Conservation (phyloP, 78 protist genomes). For the Dictyostelium firmibasis region DNA sequence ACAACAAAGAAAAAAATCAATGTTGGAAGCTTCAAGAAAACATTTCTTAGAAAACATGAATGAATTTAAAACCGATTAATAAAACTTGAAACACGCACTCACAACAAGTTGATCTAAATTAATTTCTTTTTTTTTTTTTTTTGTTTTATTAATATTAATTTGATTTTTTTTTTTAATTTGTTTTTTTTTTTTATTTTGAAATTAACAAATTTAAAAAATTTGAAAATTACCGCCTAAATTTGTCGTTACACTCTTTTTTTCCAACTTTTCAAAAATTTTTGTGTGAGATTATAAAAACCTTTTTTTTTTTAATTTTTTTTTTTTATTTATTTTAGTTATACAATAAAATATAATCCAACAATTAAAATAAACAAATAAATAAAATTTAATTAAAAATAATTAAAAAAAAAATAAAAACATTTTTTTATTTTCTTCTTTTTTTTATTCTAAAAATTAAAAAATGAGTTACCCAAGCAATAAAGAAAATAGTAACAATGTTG, state of each 20-base stretch:
- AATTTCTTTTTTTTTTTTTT: not conserved
- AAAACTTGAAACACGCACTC: not conserved
- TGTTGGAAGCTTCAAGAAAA: constrained; percentile 80
- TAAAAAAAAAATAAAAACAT: not conserved
- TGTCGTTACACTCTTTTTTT: not conserved
- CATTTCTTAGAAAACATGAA: not conserved
- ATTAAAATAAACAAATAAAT: not conserved
- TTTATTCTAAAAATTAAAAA: not conserved
- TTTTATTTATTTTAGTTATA: too few species aligned
- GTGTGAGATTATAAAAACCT: too few species aligned
- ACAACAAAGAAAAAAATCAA: constrained; percentile 45
- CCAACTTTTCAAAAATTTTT: too few species aligned
- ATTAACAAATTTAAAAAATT: not conserved
- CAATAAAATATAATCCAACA: not conserved
- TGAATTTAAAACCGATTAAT: not conserved
- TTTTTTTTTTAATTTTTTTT: not conserved
- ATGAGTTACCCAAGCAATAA: not conserved
- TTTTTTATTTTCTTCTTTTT: not conserved
- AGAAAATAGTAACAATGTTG: not conserved
- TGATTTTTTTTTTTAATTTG: not conserved
- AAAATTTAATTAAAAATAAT: too few species aligned
- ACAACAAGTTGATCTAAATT: too few species aligned
- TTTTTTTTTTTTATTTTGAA: not conserved
- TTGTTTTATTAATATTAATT: not conserved
- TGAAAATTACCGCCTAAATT: not conserved